Conservation (phyloP, 371 early-diverging fungal genomes). For the Massospora cicadina region DNA sequence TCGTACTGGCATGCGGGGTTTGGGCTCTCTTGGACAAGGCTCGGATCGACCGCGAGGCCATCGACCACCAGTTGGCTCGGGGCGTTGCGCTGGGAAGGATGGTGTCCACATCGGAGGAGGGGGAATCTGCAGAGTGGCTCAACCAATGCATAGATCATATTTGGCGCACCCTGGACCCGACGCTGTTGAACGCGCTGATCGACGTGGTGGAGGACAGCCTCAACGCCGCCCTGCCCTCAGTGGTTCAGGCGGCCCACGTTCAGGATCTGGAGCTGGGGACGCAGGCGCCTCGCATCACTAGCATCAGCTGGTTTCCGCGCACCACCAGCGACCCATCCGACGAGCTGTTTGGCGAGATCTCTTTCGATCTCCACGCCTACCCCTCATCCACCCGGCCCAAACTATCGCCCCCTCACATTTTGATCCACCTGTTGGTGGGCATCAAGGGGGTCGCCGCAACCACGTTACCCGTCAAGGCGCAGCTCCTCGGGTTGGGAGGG, state of each 20-base stretch:
- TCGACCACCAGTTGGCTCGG: neutral
- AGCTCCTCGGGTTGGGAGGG: neutral
- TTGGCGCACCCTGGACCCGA: neutral
- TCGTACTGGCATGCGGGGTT: neutral
- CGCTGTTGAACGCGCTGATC: neutral
- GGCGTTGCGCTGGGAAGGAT: neutral
- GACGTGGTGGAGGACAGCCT: neutral
- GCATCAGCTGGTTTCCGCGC: neutral
- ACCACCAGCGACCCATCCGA: neutral
- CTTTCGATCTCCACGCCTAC: neutral
- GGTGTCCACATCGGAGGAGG: neutral
- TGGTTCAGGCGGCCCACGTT: neutral
- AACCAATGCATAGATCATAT: neutral
- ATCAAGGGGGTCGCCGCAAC: neutral
- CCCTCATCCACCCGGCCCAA: neutral
- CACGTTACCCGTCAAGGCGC: neutral
- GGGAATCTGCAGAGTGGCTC: neutral
- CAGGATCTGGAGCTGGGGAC: neutral
- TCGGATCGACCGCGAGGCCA: neutral
- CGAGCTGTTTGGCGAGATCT: neutral
- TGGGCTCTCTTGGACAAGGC: neutral
- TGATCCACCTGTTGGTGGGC: neutral
- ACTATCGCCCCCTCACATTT: neutral
- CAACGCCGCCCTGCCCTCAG: neutral
- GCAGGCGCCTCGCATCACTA: neutral